phyloP scores from a whole-genome alignment of 1,139 yeast genomes.

The Meyerozyma smithsonii region DNA sequence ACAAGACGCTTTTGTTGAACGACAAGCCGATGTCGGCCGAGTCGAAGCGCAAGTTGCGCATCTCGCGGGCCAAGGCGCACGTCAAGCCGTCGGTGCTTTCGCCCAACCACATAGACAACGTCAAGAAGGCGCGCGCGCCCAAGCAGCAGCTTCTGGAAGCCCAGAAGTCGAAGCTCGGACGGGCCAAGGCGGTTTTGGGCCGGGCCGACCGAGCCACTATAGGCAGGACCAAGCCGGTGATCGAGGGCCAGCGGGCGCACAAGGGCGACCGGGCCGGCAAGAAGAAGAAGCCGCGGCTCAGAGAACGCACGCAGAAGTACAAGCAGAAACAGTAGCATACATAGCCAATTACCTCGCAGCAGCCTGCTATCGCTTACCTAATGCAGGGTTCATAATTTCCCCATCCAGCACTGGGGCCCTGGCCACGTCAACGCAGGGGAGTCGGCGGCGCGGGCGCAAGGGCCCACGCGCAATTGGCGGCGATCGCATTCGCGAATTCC shows the following conservation, averaged over 20 bases:
- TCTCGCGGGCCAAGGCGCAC: conserved; percentile 66
- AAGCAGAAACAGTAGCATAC: conserved; percentile 21
- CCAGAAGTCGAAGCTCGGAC: conserved; percentile 74
- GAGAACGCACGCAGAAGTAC: conserved; percentile 62
- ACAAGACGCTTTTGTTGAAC: conserved; percentile 74
- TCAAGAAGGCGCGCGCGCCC: conserved; percentile 23
- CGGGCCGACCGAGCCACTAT: conserved; percentile 73
- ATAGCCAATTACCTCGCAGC: too few species aligned
- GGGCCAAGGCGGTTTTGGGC: conserved; percentile 71
- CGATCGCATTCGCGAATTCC: too few species aligned
- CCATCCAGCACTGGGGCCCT: background rate
- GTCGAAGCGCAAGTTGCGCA: conserved; percentile 63
- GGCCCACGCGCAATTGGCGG: too few species aligned
- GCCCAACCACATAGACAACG: conserved; percentile 41
- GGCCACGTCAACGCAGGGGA: conserved; percentile 1
- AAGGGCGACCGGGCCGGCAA: conserved; percentile 63
- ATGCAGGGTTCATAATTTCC: background rate
- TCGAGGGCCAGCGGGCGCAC: conserved; percentile 80
- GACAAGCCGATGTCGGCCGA: conserved; percentile 54
- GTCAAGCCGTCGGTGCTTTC: conserved; percentile 45
- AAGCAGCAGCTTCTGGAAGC: conserved; percentile 43
- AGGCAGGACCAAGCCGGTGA: conserved; percentile 43
- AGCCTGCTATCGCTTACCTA: background rate
- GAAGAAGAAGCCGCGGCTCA: conserved; percentile 62
- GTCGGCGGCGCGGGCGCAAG: background rate